Conservation (phyloP, 1,139 yeast species). For the Suhomyces chickasaworum region DNA sequence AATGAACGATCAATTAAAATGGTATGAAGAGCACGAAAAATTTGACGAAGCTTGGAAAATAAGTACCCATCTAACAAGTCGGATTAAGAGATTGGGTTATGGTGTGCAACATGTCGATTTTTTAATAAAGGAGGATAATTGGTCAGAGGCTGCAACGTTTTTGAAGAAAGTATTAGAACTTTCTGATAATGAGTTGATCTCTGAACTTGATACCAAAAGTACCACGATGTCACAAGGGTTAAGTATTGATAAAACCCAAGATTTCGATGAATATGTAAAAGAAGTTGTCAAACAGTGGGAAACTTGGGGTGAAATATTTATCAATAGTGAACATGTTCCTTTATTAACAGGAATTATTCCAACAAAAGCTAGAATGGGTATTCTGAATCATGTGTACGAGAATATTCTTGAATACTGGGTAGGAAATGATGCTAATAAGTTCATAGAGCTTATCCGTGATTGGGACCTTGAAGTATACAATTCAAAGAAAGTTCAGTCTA, state of each 20-base stretch:
- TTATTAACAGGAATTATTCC: slow-evolving; percentile 61
- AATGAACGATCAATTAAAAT: slow-evolving; percentile 65
- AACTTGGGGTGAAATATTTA: slow-evolving; percentile 58
- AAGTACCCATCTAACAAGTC: slow-evolving; percentile 56
- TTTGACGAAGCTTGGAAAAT: slow-evolving; percentile 78
- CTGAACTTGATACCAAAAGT: slow-evolving; percentile 30
- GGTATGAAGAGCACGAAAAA: slow-evolving; percentile 62
- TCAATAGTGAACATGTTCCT: slow-evolving; percentile 49
- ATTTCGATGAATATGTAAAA: slow-evolving; percentile 32
- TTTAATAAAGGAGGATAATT: slow-evolving; percentile 46
- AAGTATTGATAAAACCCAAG: slow-evolving; percentile 21
- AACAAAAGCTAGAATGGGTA: slow-evolving; percentile 17
- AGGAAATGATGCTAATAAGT: slow-evolving; percentile 30
- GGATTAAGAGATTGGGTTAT: slow-evolving; percentile 53
- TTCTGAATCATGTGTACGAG: slow-evolving; percentile 50
- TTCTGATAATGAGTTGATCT: slow-evolving; percentile 7
- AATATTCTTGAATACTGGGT: slow-evolving; percentile 55
- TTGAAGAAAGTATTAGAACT: slow-evolving; percentile 39
- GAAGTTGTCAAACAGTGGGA: slow-evolving; percentile 63
- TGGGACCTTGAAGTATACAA: slow-evolving; percentile 70
- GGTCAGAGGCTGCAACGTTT: slow-evolving; percentile 60
- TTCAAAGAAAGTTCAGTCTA: slow-evolving; percentile 42
- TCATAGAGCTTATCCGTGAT: slow-evolving; percentile 42
- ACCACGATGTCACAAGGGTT: slow-evolving; percentile 20
- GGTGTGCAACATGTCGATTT: slow-evolving; percentile 67